phyloP scores from a whole-genome alignment of 345 rosid genomes.

The Nasturtium officinale region DNA sequence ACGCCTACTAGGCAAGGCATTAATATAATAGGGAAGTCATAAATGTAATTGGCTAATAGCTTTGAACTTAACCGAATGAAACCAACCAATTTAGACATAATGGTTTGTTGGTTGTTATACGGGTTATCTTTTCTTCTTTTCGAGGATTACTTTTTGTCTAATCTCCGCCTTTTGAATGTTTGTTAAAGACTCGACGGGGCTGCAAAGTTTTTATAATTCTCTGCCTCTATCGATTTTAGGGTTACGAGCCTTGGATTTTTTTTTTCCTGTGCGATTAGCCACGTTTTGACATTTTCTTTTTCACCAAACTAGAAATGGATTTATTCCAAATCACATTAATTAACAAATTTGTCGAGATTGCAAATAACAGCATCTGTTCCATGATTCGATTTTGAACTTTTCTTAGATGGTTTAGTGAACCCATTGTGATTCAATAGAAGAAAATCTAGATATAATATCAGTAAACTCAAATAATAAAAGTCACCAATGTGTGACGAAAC shows the following conservation, averaged over 20 bases:
- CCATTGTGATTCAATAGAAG: not conserved
- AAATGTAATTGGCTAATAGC: not conserved
- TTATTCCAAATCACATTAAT: not conserved
- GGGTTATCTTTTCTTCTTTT: too few species aligned
- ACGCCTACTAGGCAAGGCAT: not conserved
- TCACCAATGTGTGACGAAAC: not conserved
- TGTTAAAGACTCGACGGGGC: not conserved
- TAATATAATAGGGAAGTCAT: not conserved
- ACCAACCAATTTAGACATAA: not conserved
- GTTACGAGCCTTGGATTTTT: not conserved
- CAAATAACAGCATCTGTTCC: not conserved
- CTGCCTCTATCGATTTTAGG: not conserved
- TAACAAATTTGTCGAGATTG: not conserved
- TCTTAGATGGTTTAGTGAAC: constrained; percentile 10
- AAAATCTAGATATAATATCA: not conserved
- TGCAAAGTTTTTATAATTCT: not conserved
- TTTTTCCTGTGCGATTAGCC: not conserved
- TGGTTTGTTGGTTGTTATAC: too few species aligned
- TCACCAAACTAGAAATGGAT: not conserved
- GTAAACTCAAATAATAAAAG: constrained; percentile 10
- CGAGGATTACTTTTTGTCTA: too few species aligned
- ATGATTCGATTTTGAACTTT: not conserved
- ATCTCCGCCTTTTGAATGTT: not conserved
- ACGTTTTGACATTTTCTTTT: not conserved
- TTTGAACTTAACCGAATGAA: not conserved